These are phyloP conservation scores for Syncephalastrum contaminatum DNA, from an alignment of 371 early-diverging fungal species.

Conservation along the genomic window DNA sequence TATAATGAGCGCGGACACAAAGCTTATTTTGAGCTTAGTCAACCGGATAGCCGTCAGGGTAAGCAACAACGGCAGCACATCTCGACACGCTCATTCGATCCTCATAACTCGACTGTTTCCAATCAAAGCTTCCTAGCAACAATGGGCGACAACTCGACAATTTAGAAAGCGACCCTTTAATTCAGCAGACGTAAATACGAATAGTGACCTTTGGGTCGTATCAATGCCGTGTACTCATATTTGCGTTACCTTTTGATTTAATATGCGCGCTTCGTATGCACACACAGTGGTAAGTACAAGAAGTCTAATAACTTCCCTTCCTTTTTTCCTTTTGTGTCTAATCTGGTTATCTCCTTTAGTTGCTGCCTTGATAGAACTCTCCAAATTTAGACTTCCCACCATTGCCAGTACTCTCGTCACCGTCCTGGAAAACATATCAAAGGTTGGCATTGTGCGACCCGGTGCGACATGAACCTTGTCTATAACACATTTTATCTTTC, in stretches of 20 bases:
- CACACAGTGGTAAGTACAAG: too few relatives aligned
- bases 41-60: constrained; percentile 53
- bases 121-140: constrained; percentile 56
- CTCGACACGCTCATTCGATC: not conserved
- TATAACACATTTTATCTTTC: constrained; percentile 2
- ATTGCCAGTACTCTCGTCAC: constrained; percentile 54
- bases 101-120: not conserved
- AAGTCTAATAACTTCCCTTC: too few relatives aligned
- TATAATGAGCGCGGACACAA: constrained; percentile 44
- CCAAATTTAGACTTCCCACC: constrained; percentile 60
- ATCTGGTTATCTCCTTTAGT: constrained; percentile 24
- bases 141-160: constrained; percentile 55
- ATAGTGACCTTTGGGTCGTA: too few relatives aligned
- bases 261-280: too few relatives aligned
- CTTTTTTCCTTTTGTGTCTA: not conserved
- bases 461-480: not conserved
- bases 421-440: constrained; percentile 60
- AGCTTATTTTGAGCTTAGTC: constrained; percentile 49
- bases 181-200: constrained; percentile 50
- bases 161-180: constrained; percentile 63
- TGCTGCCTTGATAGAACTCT: constrained; percentile 64
- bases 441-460: constrained; percentile 35
- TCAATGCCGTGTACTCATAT: too few relatives aligned
- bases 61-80: constrained; percentile 11
- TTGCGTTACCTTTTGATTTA: too few relatives aligned